Conservation (phyloP, 129 eudicot genomes). For the Erigeron canadensis region DNA sequence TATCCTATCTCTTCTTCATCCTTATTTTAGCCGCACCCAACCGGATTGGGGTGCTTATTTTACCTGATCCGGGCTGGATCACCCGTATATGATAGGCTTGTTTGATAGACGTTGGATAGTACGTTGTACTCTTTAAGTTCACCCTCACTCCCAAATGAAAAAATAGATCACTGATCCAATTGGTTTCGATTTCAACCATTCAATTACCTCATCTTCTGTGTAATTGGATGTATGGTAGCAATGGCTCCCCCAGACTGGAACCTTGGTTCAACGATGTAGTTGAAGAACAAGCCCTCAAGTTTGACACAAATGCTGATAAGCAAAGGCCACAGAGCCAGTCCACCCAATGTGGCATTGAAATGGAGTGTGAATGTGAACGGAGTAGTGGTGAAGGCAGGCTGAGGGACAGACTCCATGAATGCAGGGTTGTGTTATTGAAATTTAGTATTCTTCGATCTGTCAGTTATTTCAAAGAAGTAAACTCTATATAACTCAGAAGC, state of each 20-base stretch:
- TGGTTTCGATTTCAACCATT: conserved; percentile 64
- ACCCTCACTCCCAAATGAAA: conserved; percentile 77
- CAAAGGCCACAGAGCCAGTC: conserved; percentile 58
- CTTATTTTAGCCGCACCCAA: conserved; percentile 34
- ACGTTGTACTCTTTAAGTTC: conserved; percentile 64
- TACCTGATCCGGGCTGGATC: conserved; percentile 62
- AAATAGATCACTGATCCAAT: conserved; percentile 57
- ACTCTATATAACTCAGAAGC: neutral
- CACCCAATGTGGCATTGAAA: conserved; percentile 51
- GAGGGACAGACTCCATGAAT: neutral
- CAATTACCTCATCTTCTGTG: conserved; percentile 59
- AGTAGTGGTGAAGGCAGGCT: neutral
- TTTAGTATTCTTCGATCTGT: neutral
- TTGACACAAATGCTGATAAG: conserved; percentile 61
- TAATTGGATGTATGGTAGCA: conserved; percentile 63
- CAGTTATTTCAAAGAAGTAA: neutral
- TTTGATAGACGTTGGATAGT: conserved; percentile 42
- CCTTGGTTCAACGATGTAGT: conserved; percentile 39
- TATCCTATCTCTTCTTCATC: conserved; percentile 52
- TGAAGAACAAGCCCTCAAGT: conserved; percentile 53
- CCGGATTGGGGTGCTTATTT: conserved; percentile 53
- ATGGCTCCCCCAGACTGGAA: conserved; percentile 68
- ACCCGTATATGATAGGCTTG: conserved; percentile 69
- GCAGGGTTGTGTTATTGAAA: neutral
- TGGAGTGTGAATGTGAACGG: conserved; percentile 45